Conservation (phyloP, 2,329 filamentous ascomycete species). For the Teratosphaeria zuluensis region DNA sequence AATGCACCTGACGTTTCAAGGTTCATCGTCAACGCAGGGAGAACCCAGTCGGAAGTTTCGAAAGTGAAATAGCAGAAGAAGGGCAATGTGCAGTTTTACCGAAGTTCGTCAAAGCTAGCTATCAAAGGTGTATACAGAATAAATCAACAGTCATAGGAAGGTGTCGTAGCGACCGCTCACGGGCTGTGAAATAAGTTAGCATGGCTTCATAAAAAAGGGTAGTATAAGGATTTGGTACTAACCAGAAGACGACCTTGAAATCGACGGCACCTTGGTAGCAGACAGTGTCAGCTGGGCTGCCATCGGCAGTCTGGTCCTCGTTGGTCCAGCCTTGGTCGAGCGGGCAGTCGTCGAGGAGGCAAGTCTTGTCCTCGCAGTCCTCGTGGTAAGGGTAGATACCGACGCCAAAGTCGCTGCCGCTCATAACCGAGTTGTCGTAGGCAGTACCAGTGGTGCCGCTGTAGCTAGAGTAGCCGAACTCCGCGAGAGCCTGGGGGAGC, state of each 20-base stretch:
- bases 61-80: neutral
- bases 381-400: constrained; percentile 14
- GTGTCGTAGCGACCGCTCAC: neutral
- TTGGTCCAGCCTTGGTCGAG: constrained; percentile 18
- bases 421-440: constrained; percentile 20
- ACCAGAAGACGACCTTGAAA: constrained; percentile 20
- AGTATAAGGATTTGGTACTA: neutral
- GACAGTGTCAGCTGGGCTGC: constrained; percentile 22
- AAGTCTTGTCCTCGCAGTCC: constrained; percentile 16
- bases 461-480: constrained; percentile 20
- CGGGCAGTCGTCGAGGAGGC: constrained; percentile 15
- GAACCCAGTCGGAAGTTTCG: neutral
- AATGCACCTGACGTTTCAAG: neutral
- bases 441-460: constrained; percentile 15
- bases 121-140: neutral
- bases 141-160: neutral
- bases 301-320: constrained; percentile 13
- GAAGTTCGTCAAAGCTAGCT: neutral
- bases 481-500: constrained; percentile 18
- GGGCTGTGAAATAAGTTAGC: neutral
- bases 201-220: neutral
- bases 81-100: neutral
- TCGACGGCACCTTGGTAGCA: constrained; percentile 21
- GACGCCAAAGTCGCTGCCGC: constrained; percentile 16
- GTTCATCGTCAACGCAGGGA: neutral